phyloP scores from a whole-genome alignment of 2,329 filamentous ascomycete species.

The Calonectria multiphialidica region DNA sequence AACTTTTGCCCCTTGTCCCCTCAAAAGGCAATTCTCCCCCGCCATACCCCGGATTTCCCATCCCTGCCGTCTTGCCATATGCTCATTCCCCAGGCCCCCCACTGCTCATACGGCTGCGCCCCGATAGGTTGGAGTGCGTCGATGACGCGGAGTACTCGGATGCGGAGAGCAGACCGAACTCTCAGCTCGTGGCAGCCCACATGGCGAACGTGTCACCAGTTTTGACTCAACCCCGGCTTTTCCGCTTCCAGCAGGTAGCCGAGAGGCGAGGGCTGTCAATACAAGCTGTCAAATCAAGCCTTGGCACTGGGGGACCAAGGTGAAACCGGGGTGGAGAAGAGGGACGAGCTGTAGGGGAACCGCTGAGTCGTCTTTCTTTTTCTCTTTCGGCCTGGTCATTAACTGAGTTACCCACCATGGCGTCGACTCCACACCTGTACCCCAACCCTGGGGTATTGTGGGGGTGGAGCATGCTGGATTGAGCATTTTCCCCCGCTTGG shows the following conservation, averaged over 20 bases:
- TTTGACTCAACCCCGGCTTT: neutral
- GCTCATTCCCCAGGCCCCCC: neutral
- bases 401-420: too few relatives aligned
- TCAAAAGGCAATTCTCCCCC: neutral
- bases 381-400: neutral
- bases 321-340: neutral
- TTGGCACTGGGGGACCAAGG: neutral
- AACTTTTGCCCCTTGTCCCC: neutral
- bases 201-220: neutral
- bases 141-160: neutral
- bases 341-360: neutral
- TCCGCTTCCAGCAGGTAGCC: neutral
- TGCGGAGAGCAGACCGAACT: neutral
- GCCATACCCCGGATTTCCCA: conserved; percentile 2
- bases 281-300: neutral
- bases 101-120: neutral
- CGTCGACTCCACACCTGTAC: neutral
- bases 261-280: neutral
- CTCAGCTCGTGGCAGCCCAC: neutral
- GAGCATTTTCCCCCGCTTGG: neutral
- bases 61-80: neutral
- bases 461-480: neutral
- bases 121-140: neutral
- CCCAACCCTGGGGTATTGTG: neutral
- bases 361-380: neutral